Evolutionary conservation across 2,329 filamentous ascomycete genomes (phyloP), one percentile per base, ranked within the genome.

Genomic region (Calonectria ilicicola): DNA sequence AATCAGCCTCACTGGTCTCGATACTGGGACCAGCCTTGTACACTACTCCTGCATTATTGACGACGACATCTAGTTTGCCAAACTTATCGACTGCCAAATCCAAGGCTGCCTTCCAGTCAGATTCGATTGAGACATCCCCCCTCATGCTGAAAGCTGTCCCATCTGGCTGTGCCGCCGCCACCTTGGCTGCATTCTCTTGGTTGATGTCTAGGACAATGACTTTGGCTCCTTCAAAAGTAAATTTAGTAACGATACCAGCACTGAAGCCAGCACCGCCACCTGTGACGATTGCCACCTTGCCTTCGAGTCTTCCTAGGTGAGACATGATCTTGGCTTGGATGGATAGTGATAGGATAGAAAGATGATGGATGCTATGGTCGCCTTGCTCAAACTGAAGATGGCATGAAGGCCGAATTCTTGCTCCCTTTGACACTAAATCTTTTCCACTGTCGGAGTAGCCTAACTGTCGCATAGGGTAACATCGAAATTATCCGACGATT

Each of bases 41-140:
- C 38, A 64, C 58, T 3, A 64, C 58, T 9, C 67, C 67, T 38
- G 67, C 67, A 29, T 69, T 69, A 14, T 69, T 69, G 17, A 69
- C 58, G 2, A 69, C 58, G 2, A 69, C 14, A n/a, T 69, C 67
- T 10, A 69, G 47, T 15, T 47, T 69, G n/a, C 58, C 67, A n/a
- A 53, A 69, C 4, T 9, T 63, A 10, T 64, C 27, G 2, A 21
- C 27, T 12, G 67, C 58, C 8, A 65, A 8, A 8, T 46, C 35
- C 17, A 69, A 8, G 9, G 56, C 67, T 15, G 19, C 26, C 15
- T 44, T 53, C 67, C 67, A 69, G 26, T 63, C 56, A 3, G n/a
- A 27, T 35, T 63, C 67, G 10, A 8, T 21, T 27, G 67, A 64
- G 17, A 63, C 56, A 51, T 69, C 67, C 2, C 56, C 56, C 23